Evolutionary conservation across 2,329 filamentous ascomycete genomes (phyloP).

Genomic region (Sporothrix euskadiensis): DNA sequence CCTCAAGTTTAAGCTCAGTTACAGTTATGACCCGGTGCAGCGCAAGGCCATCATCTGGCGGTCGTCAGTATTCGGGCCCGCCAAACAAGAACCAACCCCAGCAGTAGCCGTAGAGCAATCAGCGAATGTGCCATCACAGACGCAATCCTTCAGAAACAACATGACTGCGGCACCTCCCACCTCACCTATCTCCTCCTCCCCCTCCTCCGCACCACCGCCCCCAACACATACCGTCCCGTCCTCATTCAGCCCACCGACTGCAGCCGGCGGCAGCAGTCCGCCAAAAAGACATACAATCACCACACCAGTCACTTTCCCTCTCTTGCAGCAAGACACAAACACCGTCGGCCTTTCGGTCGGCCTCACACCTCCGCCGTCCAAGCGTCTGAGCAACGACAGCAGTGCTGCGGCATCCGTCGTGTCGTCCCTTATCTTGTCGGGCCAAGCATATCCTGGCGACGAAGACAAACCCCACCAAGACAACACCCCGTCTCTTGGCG

Average conservation of each 20-base stretch:
- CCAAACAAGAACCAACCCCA: background rate
- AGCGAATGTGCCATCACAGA: background rate
- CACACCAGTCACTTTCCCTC: slow-evolving; percentile 22
- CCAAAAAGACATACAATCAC: slow-evolving; percentile 26
- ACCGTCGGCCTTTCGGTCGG: slow-evolving; percentile 22
- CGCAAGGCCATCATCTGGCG: slow-evolving; percentile 35
- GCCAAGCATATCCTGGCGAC: background rate
- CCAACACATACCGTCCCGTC: background rate
- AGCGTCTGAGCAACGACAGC: slow-evolving; percentile 21
- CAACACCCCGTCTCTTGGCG: slow-evolving; percentile 31
- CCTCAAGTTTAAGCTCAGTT: slow-evolving; percentile 37
- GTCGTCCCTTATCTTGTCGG: slow-evolving; percentile 2
- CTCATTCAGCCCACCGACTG: background rate
- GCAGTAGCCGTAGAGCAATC: background rate
- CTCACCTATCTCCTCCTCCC: background rate
- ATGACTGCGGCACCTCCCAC: background rate
- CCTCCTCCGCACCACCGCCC: background rate
- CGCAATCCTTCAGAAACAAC: background rate
- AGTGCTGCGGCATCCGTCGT: slow-evolving; percentile 23
- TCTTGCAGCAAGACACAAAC: slow-evolving; percentile 25
- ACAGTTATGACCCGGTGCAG: slow-evolving; percentile 36
- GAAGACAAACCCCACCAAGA: slow-evolving; percentile 23
- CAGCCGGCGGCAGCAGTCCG: background rate
- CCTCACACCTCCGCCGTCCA: background rate
- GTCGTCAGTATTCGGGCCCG: slow-evolving; percentile 10